Base-by-base conservation (phyloP, 169 alveolate genomes). In the Cryptosporidium viatorum region DNA sequence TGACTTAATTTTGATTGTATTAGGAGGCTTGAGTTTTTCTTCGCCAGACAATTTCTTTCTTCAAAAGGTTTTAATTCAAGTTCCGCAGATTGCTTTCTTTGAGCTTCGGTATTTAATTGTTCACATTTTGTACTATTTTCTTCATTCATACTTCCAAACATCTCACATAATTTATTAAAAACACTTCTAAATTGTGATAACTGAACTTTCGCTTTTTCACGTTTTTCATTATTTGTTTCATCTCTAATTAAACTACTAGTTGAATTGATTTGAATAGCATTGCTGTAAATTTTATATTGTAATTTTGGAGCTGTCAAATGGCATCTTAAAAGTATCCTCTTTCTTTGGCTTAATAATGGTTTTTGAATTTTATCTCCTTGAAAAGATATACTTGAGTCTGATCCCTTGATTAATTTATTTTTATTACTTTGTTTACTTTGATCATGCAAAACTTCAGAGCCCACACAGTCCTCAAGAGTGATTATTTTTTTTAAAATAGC, bases 201-300 rank as follows among this genome's bases (percentile, higher is more conserved):
- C 23, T 41, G 3, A 55, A 55, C 16, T n/a, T 23, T 21, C 7
- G 35, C 3, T 12, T 26, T 26, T 55, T 55, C 45, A 67, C 3
- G 0, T 37, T 26, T 33, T 2, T 0, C 52, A 67, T 8, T 9
- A 31, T 29, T 33, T 67, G 45, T 67, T 37, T 67, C 73, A 37
- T 8, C 23, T 12, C 50, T 33, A 67, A n/a, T 37, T 9, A 67
- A 33, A 33, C 12, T 12, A 51, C 33, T 55, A 4, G n/a, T 55
- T 50, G n/a, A 3, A 14, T 41, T 37, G 6, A 21, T 9, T 58
- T 73, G 70, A 18, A 4, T 55, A 6, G 65, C 18, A 29, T 12
- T n/a, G 4, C 71, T 70, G 43, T 70, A 70, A 18, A 45, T 70
- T 45, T 62, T 70, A 45, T 70, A 70, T 70, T 70, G 65, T 35